Evolutionary conservation across 108 stramenopile genomes (phyloP).

Genomic region (Skeletonema costatum): DNA sequence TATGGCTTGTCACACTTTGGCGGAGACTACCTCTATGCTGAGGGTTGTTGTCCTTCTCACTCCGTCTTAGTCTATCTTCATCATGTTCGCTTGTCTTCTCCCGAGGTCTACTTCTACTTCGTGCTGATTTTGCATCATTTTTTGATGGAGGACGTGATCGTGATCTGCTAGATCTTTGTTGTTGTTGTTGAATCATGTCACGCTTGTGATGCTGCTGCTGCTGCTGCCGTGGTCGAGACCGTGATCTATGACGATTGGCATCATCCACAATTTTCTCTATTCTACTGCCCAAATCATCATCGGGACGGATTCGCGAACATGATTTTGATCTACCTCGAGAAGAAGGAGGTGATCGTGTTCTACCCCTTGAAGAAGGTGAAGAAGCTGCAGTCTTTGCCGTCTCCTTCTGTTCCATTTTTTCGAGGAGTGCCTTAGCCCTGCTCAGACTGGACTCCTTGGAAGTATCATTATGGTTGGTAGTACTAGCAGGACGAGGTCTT

Average conservation of each 20-base stretch:
- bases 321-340: constrained; percentile 2
- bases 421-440: background rate
- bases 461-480: background rate
- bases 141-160: background rate
- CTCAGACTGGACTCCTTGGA: background rate
- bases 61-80: background rate
- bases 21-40: background rate
- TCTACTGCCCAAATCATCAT: background rate
- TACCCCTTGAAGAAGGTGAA: background rate
- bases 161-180: background rate
- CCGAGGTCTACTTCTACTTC: background rate
- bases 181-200: background rate
- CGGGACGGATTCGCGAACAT: background rate
- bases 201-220: background rate
- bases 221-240: background rate
- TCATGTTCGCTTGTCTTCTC: background rate
- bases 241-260: background rate
- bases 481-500: background rate
- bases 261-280: background rate
- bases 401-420: background rate
- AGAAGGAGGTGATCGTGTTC: background rate
- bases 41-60: background rate
- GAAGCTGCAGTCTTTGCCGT: background rate
- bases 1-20: background rate
- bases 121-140: background rate